phyloP scores from a whole-genome alignment of 495 filamentous ascomycete species.

The Daldinia loculata region DNA sequence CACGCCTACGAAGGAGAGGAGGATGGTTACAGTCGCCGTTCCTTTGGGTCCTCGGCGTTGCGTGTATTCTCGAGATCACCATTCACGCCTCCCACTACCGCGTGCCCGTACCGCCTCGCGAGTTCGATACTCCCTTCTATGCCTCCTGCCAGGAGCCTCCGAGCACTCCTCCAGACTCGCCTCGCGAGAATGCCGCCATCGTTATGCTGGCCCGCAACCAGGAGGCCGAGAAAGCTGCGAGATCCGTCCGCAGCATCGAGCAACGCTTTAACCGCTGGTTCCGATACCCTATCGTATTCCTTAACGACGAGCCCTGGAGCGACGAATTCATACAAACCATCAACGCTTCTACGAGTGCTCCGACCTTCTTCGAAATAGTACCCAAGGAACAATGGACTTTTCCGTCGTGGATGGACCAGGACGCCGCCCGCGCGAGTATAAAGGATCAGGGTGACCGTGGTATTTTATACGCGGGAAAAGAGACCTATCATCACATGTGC shows the following conservation, averaged over 20 bases:
- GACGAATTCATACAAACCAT: constrained; percentile 86
- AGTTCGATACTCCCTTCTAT: constrained; percentile 56
- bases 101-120: constrained; percentile 46
- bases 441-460: constrained; percentile 84
- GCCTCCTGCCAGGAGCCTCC: constrained; percentile 54
- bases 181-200: constrained; percentile 88
- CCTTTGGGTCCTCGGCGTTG: constrained; percentile 41
- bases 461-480: constrained; percentile 98
- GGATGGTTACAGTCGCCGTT: constrained; percentile 42
- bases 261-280: constrained; percentile 98
- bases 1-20: constrained; percentile 38
- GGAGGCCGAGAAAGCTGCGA: constrained; percentile 87
- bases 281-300: constrained; percentile 94
- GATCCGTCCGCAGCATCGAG: constrained; percentile 92
- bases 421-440: constrained; percentile 84
- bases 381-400: constrained; percentile 88
- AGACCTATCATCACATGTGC: constrained; percentile 98
- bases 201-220: constrained; percentile 94
- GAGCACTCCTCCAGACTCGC: constrained; percentile 53
- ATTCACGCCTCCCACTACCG: constrained; percentile 42
- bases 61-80: constrained; percentile 45
- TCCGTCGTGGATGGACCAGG: constrained; percentile 84
- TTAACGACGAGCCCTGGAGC: constrained; percentile 90
- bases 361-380: constrained; percentile 79
- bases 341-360: constrained; percentile 81